Conservation (phyloP, 306 rosid genomes). For the Medicago lupulina region DNA sequence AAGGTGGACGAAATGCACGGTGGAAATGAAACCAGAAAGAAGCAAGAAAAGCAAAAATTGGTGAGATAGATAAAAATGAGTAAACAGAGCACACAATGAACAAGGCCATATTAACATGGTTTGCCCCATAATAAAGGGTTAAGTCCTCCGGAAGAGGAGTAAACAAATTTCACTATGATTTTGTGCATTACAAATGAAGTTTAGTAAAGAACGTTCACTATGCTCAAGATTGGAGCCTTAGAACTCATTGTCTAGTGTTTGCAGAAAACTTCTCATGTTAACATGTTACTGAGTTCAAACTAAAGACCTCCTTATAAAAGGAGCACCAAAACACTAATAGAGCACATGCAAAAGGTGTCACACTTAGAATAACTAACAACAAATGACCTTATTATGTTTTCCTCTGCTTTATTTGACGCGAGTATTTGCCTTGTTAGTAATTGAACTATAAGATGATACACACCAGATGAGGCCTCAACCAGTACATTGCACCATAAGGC, state of each 20-base stretch:
- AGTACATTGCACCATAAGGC: not conserved
- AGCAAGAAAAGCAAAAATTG: no score
- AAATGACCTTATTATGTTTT: not conserved
- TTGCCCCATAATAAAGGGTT: no score
- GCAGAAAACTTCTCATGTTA: not conserved
- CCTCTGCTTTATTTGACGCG: not conserved
- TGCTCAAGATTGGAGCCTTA: not conserved
- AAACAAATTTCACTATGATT: not conserved
- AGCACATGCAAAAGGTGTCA: constrained; percentile 8
- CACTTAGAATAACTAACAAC: not conserved
- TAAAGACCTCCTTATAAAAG: not conserved
- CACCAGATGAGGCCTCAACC: not conserved
- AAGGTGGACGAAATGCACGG: no score
- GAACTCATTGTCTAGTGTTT: not conserved
- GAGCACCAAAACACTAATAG: not conserved
- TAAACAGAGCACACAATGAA: no score
- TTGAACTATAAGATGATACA: not conserved
- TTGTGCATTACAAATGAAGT: not conserved
- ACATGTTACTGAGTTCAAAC: constrained; percentile 4
- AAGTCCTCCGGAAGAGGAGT: no score
- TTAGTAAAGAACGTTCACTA: not conserved
- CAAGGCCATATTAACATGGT: no score
- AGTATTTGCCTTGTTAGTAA: not conserved
- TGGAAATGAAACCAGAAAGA: no score
- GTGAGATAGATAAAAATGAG: no score